Base-by-base conservation (phyloP, 2,329 filamentous ascomycete species). In the Arthrobotrys entomopaga region DNA sequence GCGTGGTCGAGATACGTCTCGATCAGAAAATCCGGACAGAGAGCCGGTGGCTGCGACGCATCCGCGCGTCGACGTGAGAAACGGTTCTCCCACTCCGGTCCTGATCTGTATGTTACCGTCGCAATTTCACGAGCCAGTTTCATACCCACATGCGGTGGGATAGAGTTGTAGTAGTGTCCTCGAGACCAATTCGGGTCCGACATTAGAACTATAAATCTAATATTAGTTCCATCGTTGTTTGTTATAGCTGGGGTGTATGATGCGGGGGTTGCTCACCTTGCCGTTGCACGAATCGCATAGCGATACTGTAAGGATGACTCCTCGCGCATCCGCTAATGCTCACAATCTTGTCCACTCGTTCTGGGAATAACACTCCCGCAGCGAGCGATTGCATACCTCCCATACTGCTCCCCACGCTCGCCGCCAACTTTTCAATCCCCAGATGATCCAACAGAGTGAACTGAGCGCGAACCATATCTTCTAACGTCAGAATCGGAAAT, bases 1-100 rank as follows among this genome's bases (percentile, higher is more conserved):
- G 95, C 95, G 79, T 99, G 95, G 81, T 99, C 95, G 16, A 99
- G 87, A 80, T 99, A 99, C 0, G 95, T 99, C 83, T 99, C 95
- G 77, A 99, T 97, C 22, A 99, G 85, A 80, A 98, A 99, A 80
- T 99, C 95, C 0, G 95, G 93, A 79, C 95, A 99, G n/a, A 99
- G 83, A 0, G 95, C 95, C 0, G 95, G 95, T 2, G 91, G 93
- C 78, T 92, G 93, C 77, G 87, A 88, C 0, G 92, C 86, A 80
- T 99, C 95, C 13, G 95, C 94, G 53, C 95, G 87, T 77, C 92
- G 86, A 42, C 95, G 87, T 2, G 92, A 94, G 81, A 99, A 99
- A 40, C 95, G 88, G 82, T 92, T 90, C 82, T 99, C 95, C 95
- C 95, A 99, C 82, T 99, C 95, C 0, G 95, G 95, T 0, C 95